phyloP scores from a whole-genome alignment of 192 early-diverging fungal species.

The Dispira parvispora region DNA sequence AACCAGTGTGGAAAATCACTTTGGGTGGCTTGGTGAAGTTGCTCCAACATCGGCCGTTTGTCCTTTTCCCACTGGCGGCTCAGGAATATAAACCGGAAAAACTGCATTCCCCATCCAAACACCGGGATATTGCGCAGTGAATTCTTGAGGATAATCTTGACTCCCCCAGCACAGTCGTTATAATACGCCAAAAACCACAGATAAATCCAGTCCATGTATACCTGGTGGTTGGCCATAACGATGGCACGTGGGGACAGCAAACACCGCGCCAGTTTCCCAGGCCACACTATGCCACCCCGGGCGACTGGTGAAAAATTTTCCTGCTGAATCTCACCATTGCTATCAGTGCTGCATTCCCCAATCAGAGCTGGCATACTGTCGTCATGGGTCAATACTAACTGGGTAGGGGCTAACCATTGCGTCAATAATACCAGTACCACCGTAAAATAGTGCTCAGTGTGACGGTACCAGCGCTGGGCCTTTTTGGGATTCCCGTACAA shows the following conservation, averaged over 20 bases:
- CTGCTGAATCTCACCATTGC: too few species aligned
- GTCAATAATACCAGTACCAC: conserved; percentile 21
- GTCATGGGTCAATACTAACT: conserved; percentile 28
- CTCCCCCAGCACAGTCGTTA: conserved; percentile 50
- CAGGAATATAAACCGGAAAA: conserved; percentile 90
- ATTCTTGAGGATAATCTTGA: conserved; percentile 87
- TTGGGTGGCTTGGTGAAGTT: conserved; percentile 33
- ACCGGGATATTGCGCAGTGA: conserved; percentile 69
- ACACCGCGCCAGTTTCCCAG: conserved; percentile 28
- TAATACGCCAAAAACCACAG: conserved; percentile 36
- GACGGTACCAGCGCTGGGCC: conserved; percentile 28
- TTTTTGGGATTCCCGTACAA: conserved; percentile 12
- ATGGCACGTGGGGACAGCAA: conserved; percentile 13
- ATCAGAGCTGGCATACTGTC: conserved; percentile 18
- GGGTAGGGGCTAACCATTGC: conserved; percentile 25
- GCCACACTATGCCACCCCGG: conserved; percentile 26
- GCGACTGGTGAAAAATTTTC: conserved; percentile 18
- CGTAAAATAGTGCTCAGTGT: conserved; percentile 29
- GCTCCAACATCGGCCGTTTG: conserved; percentile 37
- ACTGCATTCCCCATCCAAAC: conserved; percentile 76
- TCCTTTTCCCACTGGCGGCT: conserved; percentile 74
- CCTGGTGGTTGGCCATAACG: conserved; percentile 10
- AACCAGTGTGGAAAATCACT: conserved; percentile 68
- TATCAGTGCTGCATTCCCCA: conserved; percentile 10
- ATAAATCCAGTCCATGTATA: conserved; percentile 13